Percentiles rank a stretch among this genome's conserved stretches.
Evolutionary conservation across 352 stramenopile species (phyloP).

Genomic region (Blastocystis sp.): DNA sequence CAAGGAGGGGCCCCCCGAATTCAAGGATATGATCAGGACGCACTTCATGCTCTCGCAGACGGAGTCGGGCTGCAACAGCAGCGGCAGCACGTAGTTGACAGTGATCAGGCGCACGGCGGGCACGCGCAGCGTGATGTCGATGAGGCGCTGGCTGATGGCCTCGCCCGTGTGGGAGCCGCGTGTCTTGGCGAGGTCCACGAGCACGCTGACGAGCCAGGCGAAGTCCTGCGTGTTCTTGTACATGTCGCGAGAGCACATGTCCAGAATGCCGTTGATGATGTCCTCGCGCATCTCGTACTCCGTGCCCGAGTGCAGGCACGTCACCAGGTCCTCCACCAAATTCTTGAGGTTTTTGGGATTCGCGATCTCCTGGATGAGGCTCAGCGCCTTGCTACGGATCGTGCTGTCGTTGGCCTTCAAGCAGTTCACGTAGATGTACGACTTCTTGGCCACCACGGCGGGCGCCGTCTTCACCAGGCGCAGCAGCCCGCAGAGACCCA

Average conservation of each 20-base stretch:
- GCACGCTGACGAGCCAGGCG: slow-evolving; percentile 94
- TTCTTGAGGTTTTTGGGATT: slow-evolving; percentile 90
- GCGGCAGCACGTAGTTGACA: slow-evolving; percentile 87
- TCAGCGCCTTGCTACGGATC: slow-evolving; percentile 91
- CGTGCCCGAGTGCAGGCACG: slow-evolving; percentile 84
- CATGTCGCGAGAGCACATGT: slow-evolving; percentile 93
- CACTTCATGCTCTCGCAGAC: slow-evolving; percentile 79
- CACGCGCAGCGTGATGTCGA: slow-evolving; percentile 92
- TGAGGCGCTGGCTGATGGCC: slow-evolving; percentile 87
- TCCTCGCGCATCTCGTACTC: slow-evolving; percentile 90
- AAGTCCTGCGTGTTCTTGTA: slow-evolving; percentile 95
- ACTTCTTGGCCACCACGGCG: slow-evolving; percentile 88
- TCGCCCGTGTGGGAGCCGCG: slow-evolving; percentile 78
- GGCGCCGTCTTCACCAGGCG: slow-evolving; percentile 92
- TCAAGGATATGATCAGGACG: slow-evolving; percentile 86
- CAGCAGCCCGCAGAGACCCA: slow-evolving; percentile 92
- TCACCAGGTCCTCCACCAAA: slow-evolving; percentile 91
- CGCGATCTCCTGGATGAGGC: slow-evolving; percentile 90
- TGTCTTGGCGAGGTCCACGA: slow-evolving; percentile 88
- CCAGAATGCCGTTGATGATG: slow-evolving; percentile 89
- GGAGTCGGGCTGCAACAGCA: slow-evolving; percentile 85
- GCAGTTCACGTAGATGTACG: slow-evolving; percentile 90
- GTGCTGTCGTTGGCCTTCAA: slow-evolving; percentile 96
- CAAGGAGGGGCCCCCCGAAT: background rate
- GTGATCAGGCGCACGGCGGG: slow-evolving; percentile 89